Evolutionary conservation across 768 basidiomycete genomes (phyloP).

Genomic region (Phaeolepiota aurea): DNA sequence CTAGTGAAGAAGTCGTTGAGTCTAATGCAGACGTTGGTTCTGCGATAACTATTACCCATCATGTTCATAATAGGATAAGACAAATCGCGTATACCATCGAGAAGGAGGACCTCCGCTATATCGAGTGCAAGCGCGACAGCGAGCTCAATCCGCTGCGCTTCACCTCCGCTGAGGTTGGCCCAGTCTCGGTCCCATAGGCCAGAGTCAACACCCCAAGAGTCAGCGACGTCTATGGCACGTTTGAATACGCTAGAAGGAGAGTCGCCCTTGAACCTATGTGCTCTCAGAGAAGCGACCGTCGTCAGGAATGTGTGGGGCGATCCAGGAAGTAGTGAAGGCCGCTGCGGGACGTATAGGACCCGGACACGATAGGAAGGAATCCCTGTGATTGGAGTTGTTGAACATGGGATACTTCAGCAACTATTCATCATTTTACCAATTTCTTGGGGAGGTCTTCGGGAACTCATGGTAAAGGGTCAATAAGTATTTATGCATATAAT

Average conservation of each 20-base stretch:
- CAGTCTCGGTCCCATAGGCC: slow-evolving; percentile 76
- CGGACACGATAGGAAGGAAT: slow-evolving; percentile 72
- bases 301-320: slow-evolving; percentile 69
- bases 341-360: slow-evolving; percentile 82
- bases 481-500: neutral
- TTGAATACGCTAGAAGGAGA: slow-evolving; percentile 13
- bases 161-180: slow-evolving; percentile 79
- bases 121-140: slow-evolving; percentile 67
- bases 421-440: slow-evolving; percentile 27
- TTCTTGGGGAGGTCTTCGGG: slow-evolving; percentile 43
- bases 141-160: slow-evolving; percentile 75
- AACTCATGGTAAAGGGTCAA: slow-evolving; percentile 1
- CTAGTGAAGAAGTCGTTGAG: slow-evolving; percentile 48
- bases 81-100: slow-evolving; percentile 51
- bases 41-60: slow-evolving; percentile 16
- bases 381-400: slow-evolving; percentile 22
- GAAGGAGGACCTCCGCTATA: slow-evolving; percentile 69
- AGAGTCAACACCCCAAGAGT: slow-evolving; percentile 56
- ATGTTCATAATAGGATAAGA: neutral
- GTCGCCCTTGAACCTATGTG: slow-evolving; percentile 25
- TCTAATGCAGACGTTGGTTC: slow-evolving; percentile 91
- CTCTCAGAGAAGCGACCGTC: slow-evolving; percentile 44
- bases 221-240: slow-evolving; percentile 44
- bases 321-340: slow-evolving; percentile 79
- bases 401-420: slow-evolving; percentile 3